Evolutionary conservation across 192 early-diverging fungal species (phyloP).

Genomic region (Coemansia sp.): DNA sequence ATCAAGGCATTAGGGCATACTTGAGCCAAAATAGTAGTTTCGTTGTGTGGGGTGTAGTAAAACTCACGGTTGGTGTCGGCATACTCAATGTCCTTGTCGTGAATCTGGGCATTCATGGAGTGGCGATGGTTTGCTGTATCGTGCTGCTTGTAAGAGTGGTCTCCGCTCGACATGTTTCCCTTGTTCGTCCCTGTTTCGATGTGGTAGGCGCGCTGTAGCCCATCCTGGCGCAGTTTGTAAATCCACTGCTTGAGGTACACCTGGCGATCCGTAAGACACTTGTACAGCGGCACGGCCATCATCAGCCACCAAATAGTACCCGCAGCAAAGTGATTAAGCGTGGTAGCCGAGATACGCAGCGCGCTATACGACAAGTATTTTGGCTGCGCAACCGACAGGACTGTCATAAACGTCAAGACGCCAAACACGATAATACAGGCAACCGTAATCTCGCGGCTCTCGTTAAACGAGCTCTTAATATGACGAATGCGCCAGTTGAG

Average conservation of each 20-base stretch:
- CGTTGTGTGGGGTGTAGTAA: background rate
- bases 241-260: constrained; percentile 32
- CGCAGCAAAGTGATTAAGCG: constrained; percentile 38
- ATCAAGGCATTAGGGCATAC: background rate
- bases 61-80: constrained; percentile 6
- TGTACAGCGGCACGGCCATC: constrained; percentile 41
- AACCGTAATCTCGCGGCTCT: constrained; percentile 40
- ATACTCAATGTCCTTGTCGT: constrained; percentile 5
- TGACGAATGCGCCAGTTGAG: constrained; percentile 49
- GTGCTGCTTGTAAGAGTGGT: background rate
- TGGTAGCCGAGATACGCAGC: constrained; percentile 34
- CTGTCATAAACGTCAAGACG: constrained; percentile 35
- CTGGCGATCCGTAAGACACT: constrained; percentile 29
- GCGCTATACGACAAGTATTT: constrained; percentile 16
- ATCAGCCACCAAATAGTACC: constrained; percentile 48
- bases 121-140: background rate
- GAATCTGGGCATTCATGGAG: background rate
- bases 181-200: constrained; percentile 5
- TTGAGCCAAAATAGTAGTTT: background rate
- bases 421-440: constrained; percentile 37
- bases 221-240: constrained; percentile 33
- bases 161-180: constrained; percentile 5
- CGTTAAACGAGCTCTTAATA: constrained; percentile 57
- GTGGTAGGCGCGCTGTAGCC: constrained; percentile 37
- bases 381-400: constrained; percentile 8